A percentile compares a stretch with the other conserved stretches of the same genome.
phyloP scores from a whole-genome alignment of 2,329 filamentous ascomycete species.

The Fusarium albosuccineum region DNA sequence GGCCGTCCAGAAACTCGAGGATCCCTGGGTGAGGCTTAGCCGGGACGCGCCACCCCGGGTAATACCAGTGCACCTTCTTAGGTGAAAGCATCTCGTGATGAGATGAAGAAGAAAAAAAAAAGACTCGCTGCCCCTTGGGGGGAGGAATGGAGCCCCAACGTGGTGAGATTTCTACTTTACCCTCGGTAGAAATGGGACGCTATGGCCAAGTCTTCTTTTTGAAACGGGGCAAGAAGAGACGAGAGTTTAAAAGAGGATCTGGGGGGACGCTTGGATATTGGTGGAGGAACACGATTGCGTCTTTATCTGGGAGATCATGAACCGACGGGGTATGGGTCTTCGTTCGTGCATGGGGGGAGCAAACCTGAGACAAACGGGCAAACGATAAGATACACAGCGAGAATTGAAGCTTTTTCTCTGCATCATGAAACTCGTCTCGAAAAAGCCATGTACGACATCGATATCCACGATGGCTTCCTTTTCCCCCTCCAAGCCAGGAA shows the following conservation, averaged over 20 bases:
- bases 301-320: too few relatives aligned
- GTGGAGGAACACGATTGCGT: too few relatives aligned
- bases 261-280: too few relatives aligned
- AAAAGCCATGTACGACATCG: too few relatives aligned
- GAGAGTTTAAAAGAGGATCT: too few relatives aligned
- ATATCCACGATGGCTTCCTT: not conserved
- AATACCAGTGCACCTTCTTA: conserved; percentile 33
- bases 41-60: conserved; percentile 23
- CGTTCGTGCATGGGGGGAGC: too few relatives aligned
- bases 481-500: not conserved
- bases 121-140: conserved; percentile 4
- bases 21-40: conserved; percentile 20
- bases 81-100: conserved; percentile 48
- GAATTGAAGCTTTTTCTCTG: too few relatives aligned
- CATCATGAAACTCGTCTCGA: too few relatives aligned
- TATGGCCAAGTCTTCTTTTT: not conserved
- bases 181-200: not conserved
- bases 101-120: conserved; percentile 19
- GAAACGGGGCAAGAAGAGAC: not conserved
- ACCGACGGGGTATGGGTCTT: too few relatives aligned
- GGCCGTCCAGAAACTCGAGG: not conserved
- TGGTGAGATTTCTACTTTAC: conserved; percentile 21
- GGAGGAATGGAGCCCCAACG: not conserved
- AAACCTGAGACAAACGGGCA: too few relatives aligned
- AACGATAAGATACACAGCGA: too few relatives aligned